Percentiles rank a stretch among this genome's conserved stretches.
These are phyloP conservation scores for Talaromyces liani DNA, from an alignment of 495 filamentous ascomycete species.

Conservation along the genomic window DNA sequence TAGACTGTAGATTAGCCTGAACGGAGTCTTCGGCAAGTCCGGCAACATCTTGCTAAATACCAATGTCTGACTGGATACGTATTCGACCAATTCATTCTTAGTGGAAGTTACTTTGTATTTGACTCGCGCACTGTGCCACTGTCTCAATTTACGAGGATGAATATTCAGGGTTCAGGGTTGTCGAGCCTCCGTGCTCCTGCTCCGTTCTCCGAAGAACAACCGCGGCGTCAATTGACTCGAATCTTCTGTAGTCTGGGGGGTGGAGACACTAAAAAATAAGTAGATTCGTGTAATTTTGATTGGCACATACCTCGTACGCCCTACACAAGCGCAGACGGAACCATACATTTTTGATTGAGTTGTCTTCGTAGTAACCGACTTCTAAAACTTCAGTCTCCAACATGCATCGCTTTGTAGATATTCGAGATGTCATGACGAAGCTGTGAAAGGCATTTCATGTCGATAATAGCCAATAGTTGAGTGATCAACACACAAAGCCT, in stretches of 20 bases:
- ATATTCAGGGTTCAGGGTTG: slow-evolving; percentile 2
- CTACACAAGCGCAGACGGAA: background rate
- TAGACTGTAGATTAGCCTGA: background rate
- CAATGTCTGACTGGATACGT: background rate
- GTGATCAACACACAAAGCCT: background rate
- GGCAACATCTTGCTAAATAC: background rate
- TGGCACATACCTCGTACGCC: background rate
- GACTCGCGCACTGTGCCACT: background rate
- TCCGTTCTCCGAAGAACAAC: background rate
- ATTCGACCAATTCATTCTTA: background rate
- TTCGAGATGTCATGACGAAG: background rate
- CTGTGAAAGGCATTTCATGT: background rate
- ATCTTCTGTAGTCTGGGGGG: background rate
- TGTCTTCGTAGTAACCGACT: background rate
- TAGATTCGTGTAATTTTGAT: background rate
- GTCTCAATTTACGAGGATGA: background rate
- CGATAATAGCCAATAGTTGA: background rate
- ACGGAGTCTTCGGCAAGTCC: background rate
- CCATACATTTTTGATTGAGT: background rate
- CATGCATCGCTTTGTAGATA: background rate
- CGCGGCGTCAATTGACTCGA: background rate
- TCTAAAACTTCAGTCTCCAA: background rate
- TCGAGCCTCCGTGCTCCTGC: background rate
- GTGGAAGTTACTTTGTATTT: background rate
- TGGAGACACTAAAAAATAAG: background rate